These are phyloP conservation scores for Scheffersomyces parashehatae DNA, from an alignment of 1,139 yeast species.

Conservation along the genomic window DNA sequence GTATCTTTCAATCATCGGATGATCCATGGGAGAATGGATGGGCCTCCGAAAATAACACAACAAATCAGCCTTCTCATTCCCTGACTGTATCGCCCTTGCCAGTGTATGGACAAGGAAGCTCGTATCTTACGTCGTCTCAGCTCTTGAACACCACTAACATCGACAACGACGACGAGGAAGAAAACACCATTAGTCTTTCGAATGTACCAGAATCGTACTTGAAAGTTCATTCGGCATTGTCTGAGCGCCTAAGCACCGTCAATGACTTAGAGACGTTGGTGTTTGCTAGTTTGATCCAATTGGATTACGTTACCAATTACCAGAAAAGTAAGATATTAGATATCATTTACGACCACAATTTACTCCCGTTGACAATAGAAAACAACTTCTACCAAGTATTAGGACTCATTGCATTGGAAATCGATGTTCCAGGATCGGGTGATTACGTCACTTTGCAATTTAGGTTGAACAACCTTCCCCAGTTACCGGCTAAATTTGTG, in stretches of 20 bases:
- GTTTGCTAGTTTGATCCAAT: slow-evolving; percentile 28
- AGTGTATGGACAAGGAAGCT: slow-evolving; percentile 8
- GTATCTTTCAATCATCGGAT: slow-evolving; percentile 25
- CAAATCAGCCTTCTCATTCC: slow-evolving; percentile 1
- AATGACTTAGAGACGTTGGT: slow-evolving; percentile 33
- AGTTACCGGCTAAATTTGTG: slow-evolving; percentile 28
- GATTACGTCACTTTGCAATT: slow-evolving; percentile 47
- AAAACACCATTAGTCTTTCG: background rate
- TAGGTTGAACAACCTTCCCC: slow-evolving; percentile 35
- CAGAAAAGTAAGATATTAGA: slow-evolving; percentile 39
- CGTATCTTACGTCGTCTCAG: slow-evolving; percentile 30
- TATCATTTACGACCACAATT: slow-evolving; percentile 37
- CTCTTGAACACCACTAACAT: slow-evolving; percentile 14
- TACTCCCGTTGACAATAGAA: slow-evolving; percentile 32
- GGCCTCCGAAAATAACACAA: slow-evolving; percentile 19
- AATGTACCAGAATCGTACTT: slow-evolving; percentile 27
- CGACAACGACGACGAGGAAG: background rate
- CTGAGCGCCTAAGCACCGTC: slow-evolving; percentile 22
- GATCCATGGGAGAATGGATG: slow-evolving; percentile 50
- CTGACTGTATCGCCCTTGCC: slow-evolving; percentile 3
- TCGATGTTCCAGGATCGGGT: slow-evolving; percentile 42
- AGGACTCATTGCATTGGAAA: slow-evolving; percentile 44
- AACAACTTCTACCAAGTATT: slow-evolving; percentile 35
- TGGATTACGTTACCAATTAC: slow-evolving; percentile 28
- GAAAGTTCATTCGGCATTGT: slow-evolving; percentile 18